Conservation (phyloP, 305 asterid species). For the Plantago coronopus region DNA sequence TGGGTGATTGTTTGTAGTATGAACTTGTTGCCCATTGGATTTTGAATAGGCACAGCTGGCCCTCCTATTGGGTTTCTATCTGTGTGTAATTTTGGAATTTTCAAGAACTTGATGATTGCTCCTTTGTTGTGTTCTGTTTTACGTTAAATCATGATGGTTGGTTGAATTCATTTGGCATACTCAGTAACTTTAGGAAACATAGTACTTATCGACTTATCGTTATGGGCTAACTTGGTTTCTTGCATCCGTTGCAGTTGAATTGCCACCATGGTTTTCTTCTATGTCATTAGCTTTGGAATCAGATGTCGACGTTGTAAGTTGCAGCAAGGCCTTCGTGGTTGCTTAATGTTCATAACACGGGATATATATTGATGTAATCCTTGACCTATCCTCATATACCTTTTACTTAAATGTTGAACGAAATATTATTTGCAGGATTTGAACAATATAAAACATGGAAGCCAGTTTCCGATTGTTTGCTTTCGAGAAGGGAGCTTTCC, state of each 20-base stretch:
- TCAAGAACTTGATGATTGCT: background rate
- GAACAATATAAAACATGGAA: slow-evolving; percentile 32
- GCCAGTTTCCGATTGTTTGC: slow-evolving; percentile 73
- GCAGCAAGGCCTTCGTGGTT: slow-evolving; percentile 22
- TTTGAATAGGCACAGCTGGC: background rate
- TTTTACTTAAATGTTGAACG: slow-evolving; percentile 17
- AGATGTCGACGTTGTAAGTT: slow-evolving; percentile 64
- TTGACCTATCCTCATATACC: too few relatives aligned
- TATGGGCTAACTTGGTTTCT: slow-evolving; percentile 22
- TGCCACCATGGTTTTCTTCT: slow-evolving; percentile 93
- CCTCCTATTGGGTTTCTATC: background rate
- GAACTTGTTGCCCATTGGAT: background rate
- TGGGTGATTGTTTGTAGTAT: background rate
- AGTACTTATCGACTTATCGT: background rate
- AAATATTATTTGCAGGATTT: slow-evolving; percentile 45
- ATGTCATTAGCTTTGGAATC: slow-evolving; percentile 66
- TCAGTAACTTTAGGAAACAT: background rate
- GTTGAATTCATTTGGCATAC: too few relatives aligned
- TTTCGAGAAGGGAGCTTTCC: slow-evolving; percentile 95
- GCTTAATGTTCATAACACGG: slow-evolving; percentile 2
- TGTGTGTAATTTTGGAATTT: background rate
- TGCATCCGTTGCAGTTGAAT: slow-evolving; percentile 64
- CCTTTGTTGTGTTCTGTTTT: background rate
- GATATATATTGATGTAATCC: background rate
- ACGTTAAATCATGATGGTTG: too few relatives aligned